Conservation (phyloP, 371 early-diverging fungal genomes). For the Ordospora colligata region DNA sequence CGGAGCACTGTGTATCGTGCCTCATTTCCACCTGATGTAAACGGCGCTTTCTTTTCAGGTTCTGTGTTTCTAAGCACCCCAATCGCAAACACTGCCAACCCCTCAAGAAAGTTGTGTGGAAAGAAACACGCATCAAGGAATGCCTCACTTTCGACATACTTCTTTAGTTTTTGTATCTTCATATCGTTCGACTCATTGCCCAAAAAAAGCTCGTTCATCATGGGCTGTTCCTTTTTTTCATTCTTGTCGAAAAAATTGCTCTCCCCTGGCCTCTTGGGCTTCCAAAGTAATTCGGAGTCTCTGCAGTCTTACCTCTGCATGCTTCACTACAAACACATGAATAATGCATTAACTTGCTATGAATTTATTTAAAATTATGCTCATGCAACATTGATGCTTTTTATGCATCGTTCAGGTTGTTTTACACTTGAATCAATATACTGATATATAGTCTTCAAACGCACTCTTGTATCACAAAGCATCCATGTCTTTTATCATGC, state of each 20-base stretch:
- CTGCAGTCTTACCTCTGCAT: too few species aligned
- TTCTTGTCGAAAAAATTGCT: neutral
- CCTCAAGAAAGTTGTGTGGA: slow-evolving; percentile 6
- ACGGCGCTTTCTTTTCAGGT: neutral
- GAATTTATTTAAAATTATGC: too few species aligned
- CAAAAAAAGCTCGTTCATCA: slow-evolving; percentile 29
- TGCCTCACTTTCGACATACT: neutral
- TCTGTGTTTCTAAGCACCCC: neutral
- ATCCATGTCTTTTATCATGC: neutral
- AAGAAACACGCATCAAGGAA: neutral
- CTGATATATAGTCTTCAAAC: neutral
- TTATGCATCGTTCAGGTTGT: too few species aligned
- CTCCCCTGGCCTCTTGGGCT: too few species aligned
- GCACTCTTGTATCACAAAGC: neutral
- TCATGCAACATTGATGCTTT: too few species aligned
- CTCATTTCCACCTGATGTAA: slow-evolving; percentile 1
- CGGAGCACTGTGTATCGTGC: neutral
- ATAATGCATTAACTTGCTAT: too few species aligned
- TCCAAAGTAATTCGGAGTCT: too few species aligned
- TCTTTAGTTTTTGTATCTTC: neutral
- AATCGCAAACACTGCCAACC: neutral
- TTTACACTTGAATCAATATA: neutral
- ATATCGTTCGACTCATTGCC: neutral
- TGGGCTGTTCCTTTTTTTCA: slow-evolving; percentile 16
- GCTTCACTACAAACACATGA: too few species aligned